A percentile compares a stretch with the other conserved stretches of the same genome.
phyloP scores from a whole-genome alignment of 1,139 yeast species.

The Candida sanyaensis region DNA sequence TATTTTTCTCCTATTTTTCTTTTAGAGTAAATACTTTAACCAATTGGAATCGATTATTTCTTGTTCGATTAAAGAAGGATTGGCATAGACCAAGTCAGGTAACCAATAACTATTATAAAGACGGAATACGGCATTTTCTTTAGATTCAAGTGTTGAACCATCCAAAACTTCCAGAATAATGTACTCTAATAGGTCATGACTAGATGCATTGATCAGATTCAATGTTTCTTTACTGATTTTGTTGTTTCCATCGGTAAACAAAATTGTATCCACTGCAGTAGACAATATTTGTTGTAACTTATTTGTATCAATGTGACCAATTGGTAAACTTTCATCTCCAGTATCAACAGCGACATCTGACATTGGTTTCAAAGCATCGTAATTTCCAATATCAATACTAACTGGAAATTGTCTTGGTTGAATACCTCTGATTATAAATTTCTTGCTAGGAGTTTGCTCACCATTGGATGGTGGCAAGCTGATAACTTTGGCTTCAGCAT shows the following conservation, averaged over 20 bases:
- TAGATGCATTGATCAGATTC: conserved; percentile 28
- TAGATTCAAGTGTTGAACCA: conserved; percentile 18
- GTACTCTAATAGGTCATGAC: conserved; percentile 35
- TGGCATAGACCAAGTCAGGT: conserved; percentile 42
- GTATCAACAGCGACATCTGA: conserved; percentile 3
- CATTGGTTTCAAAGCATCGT: conserved; percentile 41
- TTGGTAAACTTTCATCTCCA: conserved; percentile 24
- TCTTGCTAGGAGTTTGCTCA: conserved; percentile 55
- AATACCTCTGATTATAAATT: conserved; percentile 90
- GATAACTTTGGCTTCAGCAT: conserved; percentile 92
- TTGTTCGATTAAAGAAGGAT: conserved; percentile 42
- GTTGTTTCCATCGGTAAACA: conserved; percentile 20
- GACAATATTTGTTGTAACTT: conserved; percentile 33
- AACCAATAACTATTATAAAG: conserved; percentile 45
- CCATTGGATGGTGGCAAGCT: conserved; percentile 47
- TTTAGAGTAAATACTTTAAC: conserved; percentile 41
- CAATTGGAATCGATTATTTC: conserved; percentile 38
- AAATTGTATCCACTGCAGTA: conserved; percentile 24
- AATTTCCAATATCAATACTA: conserved; percentile 45
- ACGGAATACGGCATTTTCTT: conserved; percentile 30
- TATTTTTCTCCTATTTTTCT: background rate
- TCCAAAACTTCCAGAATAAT: conserved; percentile 33
- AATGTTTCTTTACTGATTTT: conserved; percentile 20
- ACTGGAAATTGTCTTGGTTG: conserved; percentile 49
- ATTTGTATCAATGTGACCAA: conserved; percentile 41